Evolutionary conservation across 2,329 filamentous ascomycete genomes (phyloP), one percentile per base, ranked within the genome.

Genomic region (Sodiomyces alkalinus): DNA sequence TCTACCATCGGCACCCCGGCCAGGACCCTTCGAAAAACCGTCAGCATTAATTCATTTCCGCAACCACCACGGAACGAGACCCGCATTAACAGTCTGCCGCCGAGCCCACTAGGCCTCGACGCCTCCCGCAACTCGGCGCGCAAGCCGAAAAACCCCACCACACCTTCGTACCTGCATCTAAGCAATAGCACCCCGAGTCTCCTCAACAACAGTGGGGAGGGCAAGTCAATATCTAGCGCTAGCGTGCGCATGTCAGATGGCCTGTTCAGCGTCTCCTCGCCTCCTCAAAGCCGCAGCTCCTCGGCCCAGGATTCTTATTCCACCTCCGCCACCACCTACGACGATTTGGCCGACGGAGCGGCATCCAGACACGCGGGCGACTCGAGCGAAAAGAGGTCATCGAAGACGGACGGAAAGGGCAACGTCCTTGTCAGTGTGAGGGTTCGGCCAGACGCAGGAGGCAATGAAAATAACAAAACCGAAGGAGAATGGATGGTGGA

Each of bases 391-490:
- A 74, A 57, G 49, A 62, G 55, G 33, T 36, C 52, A 31, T 69
- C 72, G 32, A 65, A 72, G 41, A 43, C 51, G 2, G 85, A 94
- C 43, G 71, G 67, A 31, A 96, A 93, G 51, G 90, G 90, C 28
- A 98, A 98, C 46, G 87, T 98, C 10, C 55, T 96, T 36, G 87
- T 98, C 41, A 96, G 90, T 48, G 86, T 98, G 20, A 73, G 90
- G 46, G 86, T 96, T 22, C 72, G 90, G 18, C 90, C 90, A 17
- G 86, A 94, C 55, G 65, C 71, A 4, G 70, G 64, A 15, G 61
- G 63, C n/a, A 69, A 65, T 30, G 69, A 70, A 24, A 60, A 63
- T 32, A 52, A 43, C 13, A 67, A 70, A 33, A 57, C 69, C 6
- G 80, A 90, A 34, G 72, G 75, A 17, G 90, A 96, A 47, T 98